Percentiles rank a stretch among this genome's conserved stretches.
Evolutionary conservation across 1,139 yeast genomes (phyloP).

Genomic region (Protomyces inouyei): DNA sequence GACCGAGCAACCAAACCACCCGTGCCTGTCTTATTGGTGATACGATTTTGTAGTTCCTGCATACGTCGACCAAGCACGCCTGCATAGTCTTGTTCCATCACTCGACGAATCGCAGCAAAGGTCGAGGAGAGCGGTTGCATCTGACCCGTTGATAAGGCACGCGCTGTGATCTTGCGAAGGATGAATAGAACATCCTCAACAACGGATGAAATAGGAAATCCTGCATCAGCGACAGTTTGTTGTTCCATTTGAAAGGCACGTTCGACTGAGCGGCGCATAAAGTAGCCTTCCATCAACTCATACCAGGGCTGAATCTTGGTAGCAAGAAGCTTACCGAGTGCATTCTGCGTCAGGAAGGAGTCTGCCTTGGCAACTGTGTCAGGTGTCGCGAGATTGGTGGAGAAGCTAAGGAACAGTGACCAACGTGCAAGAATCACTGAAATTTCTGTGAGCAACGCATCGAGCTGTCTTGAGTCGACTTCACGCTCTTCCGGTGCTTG

Average conservation of each 20-base stretch:
- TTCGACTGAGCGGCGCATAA: slow-evolving; percentile 72
- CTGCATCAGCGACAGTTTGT: slow-evolving; percentile 51
- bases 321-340: background rate
- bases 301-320: slow-evolving; percentile 57
- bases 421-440: slow-evolving; percentile 78
- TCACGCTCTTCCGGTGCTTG: slow-evolving; percentile 37
- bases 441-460: slow-evolving; percentile 59
- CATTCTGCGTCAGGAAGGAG: slow-evolving; percentile 38
- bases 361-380: background rate
- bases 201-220: slow-evolving; percentile 68
- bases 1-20: slow-evolving; percentile 26
- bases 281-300: slow-evolving; percentile 59
- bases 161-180: slow-evolving; percentile 56
- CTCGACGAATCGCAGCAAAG: slow-evolving; percentile 28
- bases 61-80: slow-evolving; percentile 33
- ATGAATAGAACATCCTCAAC: slow-evolving; percentile 80
- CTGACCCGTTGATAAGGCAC: slow-evolving; percentile 29
- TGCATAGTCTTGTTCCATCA: slow-evolving; percentile 31
- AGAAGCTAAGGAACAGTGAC: slow-evolving; percentile 75
- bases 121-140: slow-evolving; percentile 25
- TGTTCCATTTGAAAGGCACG: slow-evolving; percentile 79
- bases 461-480: slow-evolving; percentile 51
- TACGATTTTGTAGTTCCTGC: slow-evolving; percentile 30
- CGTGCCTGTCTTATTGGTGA: slow-evolving; percentile 21
- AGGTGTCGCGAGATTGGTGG: slow-evolving; percentile 50